phyloP scores from a whole-genome alignment of 2,329 filamentous ascomycete genomes.

The Aspergillus sp. region DNA sequence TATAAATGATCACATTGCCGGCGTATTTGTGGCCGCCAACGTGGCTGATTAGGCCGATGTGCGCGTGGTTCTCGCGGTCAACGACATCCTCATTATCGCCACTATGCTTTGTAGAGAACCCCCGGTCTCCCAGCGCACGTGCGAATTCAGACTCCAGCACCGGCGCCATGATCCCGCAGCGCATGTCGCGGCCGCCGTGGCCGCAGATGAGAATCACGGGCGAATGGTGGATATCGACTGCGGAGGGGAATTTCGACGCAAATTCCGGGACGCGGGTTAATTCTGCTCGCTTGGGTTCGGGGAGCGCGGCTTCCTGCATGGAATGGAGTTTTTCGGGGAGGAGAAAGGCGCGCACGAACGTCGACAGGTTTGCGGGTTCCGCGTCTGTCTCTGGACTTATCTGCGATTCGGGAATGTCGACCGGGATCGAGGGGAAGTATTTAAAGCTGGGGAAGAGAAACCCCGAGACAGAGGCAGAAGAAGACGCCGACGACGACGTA shows the following conservation, averaged over 20 bases:
- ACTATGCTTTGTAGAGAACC: slow-evolving; percentile 15
- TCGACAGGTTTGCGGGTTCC: slow-evolving; percentile 25
- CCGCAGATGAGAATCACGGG: slow-evolving; percentile 71
- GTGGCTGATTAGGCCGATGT: slow-evolving; percentile 57
- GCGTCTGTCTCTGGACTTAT: slow-evolving; percentile 1
- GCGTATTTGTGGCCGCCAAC: slow-evolving; percentile 93
- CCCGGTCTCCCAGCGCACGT: slow-evolving; percentile 22
- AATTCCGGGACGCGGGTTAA: slow-evolving; percentile 43
- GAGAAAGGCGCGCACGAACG: slow-evolving; percentile 39
- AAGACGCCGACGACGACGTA: slow-evolving; percentile 34
- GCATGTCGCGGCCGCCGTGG: slow-evolving; percentile 69
- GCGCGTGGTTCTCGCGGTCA: slow-evolving; percentile 21
- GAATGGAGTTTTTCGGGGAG: slow-evolving; percentile 28
- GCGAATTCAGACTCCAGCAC: slow-evolving; percentile 64
- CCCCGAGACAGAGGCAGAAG: slow-evolving; percentile 42
- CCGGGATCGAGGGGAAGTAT: slow-evolving; percentile 64
- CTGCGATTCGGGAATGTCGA: slow-evolving; percentile 37
- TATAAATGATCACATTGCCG: slow-evolving; percentile 86
- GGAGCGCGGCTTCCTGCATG: slow-evolving; percentile 25
- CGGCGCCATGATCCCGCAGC: slow-evolving; percentile 76
- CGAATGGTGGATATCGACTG: slow-evolving; percentile 54
- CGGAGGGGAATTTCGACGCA: slow-evolving; percentile 47
- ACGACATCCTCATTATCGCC: slow-evolving; percentile 19
- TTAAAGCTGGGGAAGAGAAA: slow-evolving; percentile 78
- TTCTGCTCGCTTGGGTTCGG: slow-evolving; percentile 17